phyloP scores from a whole-genome alignment of 768 basidiomycete species.

The Mycena capillaripes region DNA sequence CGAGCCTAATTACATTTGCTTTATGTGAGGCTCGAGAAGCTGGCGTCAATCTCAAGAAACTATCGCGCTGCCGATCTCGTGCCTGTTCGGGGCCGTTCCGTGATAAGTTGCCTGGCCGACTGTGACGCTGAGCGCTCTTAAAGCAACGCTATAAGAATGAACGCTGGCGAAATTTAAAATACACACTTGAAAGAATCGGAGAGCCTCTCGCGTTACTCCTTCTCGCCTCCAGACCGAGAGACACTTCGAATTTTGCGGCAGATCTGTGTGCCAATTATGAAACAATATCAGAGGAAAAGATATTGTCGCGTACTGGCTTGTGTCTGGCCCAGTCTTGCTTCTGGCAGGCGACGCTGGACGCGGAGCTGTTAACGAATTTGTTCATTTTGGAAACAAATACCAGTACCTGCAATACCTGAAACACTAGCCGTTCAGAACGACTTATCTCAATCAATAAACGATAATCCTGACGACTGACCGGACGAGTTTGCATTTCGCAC shows the following conservation, averaged over 20 bases:
- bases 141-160: too few species aligned
- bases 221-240: slow-evolving; percentile 1
- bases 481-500: background rate
- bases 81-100: too few species aligned
- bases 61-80: too few species aligned
- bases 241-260: slow-evolving; percentile 1
- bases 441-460: background rate
- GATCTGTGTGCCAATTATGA: background rate
- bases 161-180: too few species aligned
- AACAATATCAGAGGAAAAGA: background rate
- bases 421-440: background rate
- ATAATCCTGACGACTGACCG: background rate
- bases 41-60: too few species aligned
- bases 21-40: too few species aligned
- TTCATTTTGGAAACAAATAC: background rate
- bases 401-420: background rate
- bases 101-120: too few species aligned
- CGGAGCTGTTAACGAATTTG: background rate
- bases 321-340: background rate
- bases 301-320: background rate
- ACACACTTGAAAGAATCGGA: background rate
- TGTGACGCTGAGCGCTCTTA: too few species aligned
- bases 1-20: too few species aligned
- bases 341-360: background rate
- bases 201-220: background rate